A percentile compares a stretch with the other conserved stretches of the same genome.
These are phyloP conservation scores for Schizonepeta tenuifolia DNA, from an alignment of 257 asterid species.

Conservation along the genomic window DNA sequence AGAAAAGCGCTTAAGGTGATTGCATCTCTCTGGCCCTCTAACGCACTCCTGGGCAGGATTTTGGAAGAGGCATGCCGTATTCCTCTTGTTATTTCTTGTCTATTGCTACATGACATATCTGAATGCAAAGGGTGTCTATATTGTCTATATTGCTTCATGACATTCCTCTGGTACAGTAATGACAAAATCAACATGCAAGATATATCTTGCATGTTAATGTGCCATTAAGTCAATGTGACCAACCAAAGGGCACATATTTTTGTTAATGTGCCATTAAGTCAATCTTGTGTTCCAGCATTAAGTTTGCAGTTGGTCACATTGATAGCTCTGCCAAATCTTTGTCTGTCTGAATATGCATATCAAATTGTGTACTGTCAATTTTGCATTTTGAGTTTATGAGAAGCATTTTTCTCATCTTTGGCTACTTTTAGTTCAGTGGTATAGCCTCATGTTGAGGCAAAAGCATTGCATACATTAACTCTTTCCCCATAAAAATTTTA, in stretches of 20 bases:
- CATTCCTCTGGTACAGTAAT: not conserved
- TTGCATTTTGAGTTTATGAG: slow-evolving; percentile 1
- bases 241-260: not conserved
- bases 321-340: slow-evolving; percentile 6
- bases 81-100: slow-evolving; percentile 31
- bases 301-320: not conserved
- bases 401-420: slow-evolving; percentile 17
- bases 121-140: not conserved
- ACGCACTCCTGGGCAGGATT: slow-evolving; percentile 24
- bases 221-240: slow-evolving; percentile 2
- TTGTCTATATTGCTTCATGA: too few relatives aligned
- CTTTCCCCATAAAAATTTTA: slow-evolving; percentile 4
- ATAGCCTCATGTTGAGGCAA: slow-evolving; percentile 19
- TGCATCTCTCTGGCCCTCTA: slow-evolving; percentile 39
- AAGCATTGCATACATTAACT: not conserved
- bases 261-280: not conserved
- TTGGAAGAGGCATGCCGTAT: slow-evolving; percentile 28
- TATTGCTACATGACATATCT: slow-evolving; percentile 1
- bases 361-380: not conserved
- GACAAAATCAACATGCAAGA: not conserved
- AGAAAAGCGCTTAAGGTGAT: slow-evolving; percentile 88
- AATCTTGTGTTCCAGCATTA: slow-evolving; percentile 5
- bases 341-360: not conserved
- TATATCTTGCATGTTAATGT: not conserved
- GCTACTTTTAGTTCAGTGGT: not conserved